phyloP scores from a whole-genome alignment of 2,329 filamentous ascomycete species.

The Colletotrichum camelliae region DNA sequence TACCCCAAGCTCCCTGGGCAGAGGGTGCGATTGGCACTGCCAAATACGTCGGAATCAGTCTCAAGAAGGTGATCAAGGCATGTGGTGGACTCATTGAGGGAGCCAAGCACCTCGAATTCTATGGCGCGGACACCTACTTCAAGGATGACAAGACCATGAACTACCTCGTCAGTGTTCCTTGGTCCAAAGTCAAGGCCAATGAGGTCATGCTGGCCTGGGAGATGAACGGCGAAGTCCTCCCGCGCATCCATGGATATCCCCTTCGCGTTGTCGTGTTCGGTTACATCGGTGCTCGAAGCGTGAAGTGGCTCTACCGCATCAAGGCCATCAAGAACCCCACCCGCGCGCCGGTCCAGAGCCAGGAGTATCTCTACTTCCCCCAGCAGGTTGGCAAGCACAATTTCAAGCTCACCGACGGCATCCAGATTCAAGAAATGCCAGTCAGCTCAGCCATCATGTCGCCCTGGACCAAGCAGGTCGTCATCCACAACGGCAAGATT shows the following conservation, averaged over 20 bases:
- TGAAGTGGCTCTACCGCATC: conserved; percentile 69
- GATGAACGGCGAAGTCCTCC: conserved; percentile 72
- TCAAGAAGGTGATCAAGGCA: conserved; percentile 74
- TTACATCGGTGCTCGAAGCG: conserved; percentile 70
- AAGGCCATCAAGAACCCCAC: conserved; percentile 63
- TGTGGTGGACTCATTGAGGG: conserved; percentile 65
- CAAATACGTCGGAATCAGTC: conserved; percentile 64
- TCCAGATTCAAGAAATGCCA: conserved; percentile 76
- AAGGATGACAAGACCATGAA: conserved; percentile 70
- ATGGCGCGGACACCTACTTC: conserved; percentile 76
- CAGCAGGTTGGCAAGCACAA: conserved; percentile 75
- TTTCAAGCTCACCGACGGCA: conserved; percentile 60
- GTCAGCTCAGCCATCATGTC: conserved; percentile 72
- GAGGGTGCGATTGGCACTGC: conserved; percentile 74
- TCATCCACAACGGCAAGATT: conserved; percentile 66
- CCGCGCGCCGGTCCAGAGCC: conserved; percentile 65
- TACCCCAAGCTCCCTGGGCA: conserved; percentile 61
- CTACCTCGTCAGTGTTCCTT: conserved; percentile 71
- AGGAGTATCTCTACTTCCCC: conserved; percentile 73
- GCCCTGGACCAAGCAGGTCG: conserved; percentile 63
- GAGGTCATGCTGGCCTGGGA: conserved; percentile 74
- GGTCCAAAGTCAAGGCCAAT: conserved; percentile 69
- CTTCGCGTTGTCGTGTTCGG: conserved; percentile 67
- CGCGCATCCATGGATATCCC: conserved; percentile 70
- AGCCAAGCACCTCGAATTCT: conserved; percentile 70